These are phyloP conservation scores for Xenoacremonium recifei DNA, from an alignment of 2,329 filamentous ascomycete genomes.

Conservation along the genomic window DNA sequence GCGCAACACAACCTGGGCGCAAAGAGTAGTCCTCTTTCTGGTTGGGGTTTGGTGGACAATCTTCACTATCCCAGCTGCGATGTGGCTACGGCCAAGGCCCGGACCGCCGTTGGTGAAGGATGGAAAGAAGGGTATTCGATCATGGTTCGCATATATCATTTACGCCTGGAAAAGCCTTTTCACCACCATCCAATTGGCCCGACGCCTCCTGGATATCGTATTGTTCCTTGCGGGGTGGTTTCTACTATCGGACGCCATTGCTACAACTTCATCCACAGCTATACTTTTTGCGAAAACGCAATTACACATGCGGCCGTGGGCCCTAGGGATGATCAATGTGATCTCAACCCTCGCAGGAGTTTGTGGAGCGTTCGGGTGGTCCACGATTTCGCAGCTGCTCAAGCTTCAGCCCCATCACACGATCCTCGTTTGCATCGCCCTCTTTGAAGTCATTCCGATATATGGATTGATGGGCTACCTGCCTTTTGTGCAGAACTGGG, in stretches of 20 bases:
- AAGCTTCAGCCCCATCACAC: constrained; percentile 78
- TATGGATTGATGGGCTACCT: constrained; percentile 90
- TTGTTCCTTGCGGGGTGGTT: constrained; percentile 91
- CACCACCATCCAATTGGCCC: constrained; percentile 73
- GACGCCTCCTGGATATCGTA: constrained; percentile 69
- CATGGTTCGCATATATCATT: constrained; percentile 68
- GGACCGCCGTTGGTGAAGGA: constrained; percentile 70
- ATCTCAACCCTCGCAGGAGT: constrained; percentile 85
- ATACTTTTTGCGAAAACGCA: constrained; percentile 95
- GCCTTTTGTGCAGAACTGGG: constrained; percentile 71
- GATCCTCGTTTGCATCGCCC: constrained; percentile 82
- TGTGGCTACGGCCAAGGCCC: constrained; percentile 85
- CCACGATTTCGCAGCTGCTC: constrained; percentile 69
- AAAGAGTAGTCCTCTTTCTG: constrained; percentile 81
- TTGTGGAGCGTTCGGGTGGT: constrained; percentile 86
- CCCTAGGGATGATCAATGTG: constrained; percentile 88
- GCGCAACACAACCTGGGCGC: constrained; percentile 77
- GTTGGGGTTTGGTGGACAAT: constrained; percentile 91
- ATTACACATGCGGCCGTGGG: constrained; percentile 83
- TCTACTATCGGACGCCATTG: constrained; percentile 87
- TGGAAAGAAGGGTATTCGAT: constrained; percentile 33
- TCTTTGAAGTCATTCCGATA: constrained; percentile 90
- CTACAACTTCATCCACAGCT: constrained; percentile 90
- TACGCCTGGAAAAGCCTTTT: constrained; percentile 88
- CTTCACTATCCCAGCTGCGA: constrained; percentile 83